Evolutionary conservation across 495 filamentous ascomycete genomes (phyloP), one percentile per base, ranked within the genome.

Genomic region (Aspergillus avenaceus): DNA sequence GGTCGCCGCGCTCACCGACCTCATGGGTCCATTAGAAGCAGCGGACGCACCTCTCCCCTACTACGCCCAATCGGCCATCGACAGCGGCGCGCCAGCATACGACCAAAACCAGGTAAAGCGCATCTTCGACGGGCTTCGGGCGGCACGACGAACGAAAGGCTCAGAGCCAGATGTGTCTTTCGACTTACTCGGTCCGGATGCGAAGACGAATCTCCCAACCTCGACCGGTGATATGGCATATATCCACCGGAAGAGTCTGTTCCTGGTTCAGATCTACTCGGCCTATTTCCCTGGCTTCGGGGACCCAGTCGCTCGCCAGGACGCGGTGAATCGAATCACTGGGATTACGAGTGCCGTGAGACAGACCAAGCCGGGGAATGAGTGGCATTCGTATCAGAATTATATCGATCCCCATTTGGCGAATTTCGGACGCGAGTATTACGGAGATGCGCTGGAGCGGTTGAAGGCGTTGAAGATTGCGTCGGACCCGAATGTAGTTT

Each of bases 341-440:
- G 16, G 16, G 1, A 36, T 46, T 18, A 36, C 44, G 9, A n/a
- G 23, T 23, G 28, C 44, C 5, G 36, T 36, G 27, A 46, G 36
- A 18, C 28, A 46, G 28, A 28, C 44, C 18, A 46, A n/a, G 2
- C 44, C 44, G 8, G 14, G 11, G 3, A 22, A 18, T 28, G 8
- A 46, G 19, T 46, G 44, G 44, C 44, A 36, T 24, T 34, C 27
- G 12, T 46, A 46, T 16, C 44, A 46, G 28, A 46, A 46, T 18
- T 46, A 46, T 36, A 46, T 46, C 28, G 44, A 46, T 12, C 44
- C 44, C 0, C n/a, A 46, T n/a, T 9, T 46, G 18, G 12, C 32
- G 14, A 34, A 46, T 12, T 46, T 46, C 22, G 44, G 44, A 2
- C 27, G 23, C 1, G 28, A 21, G n/a, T 46, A 46, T 28, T 46